Conservation (phyloP, 1,284 basidiomycete genomes). For the Sporisorium graminicola region DNA sequence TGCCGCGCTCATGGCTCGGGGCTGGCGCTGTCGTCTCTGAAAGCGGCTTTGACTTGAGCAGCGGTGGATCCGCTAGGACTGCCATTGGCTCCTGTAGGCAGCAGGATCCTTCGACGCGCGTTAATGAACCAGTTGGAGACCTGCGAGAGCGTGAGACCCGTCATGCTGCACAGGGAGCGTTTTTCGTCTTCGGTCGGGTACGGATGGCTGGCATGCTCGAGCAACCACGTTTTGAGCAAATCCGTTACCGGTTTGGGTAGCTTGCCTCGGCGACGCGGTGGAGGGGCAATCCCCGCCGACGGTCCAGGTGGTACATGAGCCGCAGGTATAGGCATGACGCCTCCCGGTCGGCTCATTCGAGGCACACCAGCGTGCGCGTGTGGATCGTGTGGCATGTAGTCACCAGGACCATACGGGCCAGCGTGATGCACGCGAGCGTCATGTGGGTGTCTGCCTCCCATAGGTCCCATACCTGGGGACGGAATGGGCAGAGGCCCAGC, state of each 20-base stretch:
- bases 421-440: conserved; percentile 21
- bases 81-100: conserved; percentile 50
- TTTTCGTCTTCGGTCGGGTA: conserved; percentile 92
- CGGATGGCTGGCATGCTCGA: conserved; percentile 87
- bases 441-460: conserved; percentile 17
- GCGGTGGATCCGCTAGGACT: conserved; percentile 38
- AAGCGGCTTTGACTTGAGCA: conserved; percentile 50
- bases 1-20: conserved; percentile 12
- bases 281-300: conserved; percentile 44
- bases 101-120: conserved; percentile 60
- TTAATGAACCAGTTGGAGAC: conserved; percentile 72
- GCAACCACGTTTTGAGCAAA: conserved; percentile 88
- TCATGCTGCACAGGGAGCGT: conserved; percentile 85
- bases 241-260: conserved; percentile 90
- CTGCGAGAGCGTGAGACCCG: conserved; percentile 86
- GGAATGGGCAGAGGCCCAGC: conserved; percentile 20
- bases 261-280: conserved; percentile 77
- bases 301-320: conserved; percentile 50
- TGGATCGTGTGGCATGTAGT: conserved; percentile 34
- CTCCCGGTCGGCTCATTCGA: conserved; percentile 24
- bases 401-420: conserved; percentile 25
- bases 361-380: conserved; percentile 26
- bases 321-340: conserved; percentile 23
- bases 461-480: conserved; percentile 21
- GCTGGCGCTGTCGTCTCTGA: conserved; percentile 33